Evolutionary conservation across 2,329 filamentous ascomycete genomes (phyloP), one percentile per base, ranked within the genome.

Genomic region (Clarireedia homoeocarpa): DNA sequence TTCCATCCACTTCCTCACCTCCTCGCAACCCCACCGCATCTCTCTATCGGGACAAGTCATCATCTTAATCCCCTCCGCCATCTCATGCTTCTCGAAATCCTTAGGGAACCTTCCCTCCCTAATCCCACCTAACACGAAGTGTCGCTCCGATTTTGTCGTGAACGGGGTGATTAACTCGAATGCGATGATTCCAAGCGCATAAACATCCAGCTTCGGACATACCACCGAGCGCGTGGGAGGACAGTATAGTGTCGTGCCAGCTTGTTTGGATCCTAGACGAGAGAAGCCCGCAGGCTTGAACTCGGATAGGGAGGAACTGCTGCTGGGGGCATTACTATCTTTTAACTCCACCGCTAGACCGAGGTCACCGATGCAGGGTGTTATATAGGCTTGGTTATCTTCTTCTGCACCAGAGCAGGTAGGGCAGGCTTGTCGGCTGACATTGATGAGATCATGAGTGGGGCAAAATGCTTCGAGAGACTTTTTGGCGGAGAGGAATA

Each of bases 361-460:
- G 63, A 88, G 87, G 64, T 88, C 84, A 2, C 84, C 84, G 53
- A 88, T 86, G 4, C 82, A 77, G 10, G 84, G 80, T 40, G 76
- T 78, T 34, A 82, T 70, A 57, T 77, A 78, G 14, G 74, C 63
- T 64, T 59, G 40, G 20, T 57, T 54, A 6, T 51, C 26, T n/a
- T 54, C 45, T 23, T 59, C 61, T 5, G 56, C 51, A 27, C 64
- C 64, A 7, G 65, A 61, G 57, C 81, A 86, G 1, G 72, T 62
- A 9, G 63, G 26, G 30, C 64, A 68, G 9, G 58, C 57, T 12
- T 30, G 24, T 30, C 26, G 26, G 1, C 72, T 70, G 1, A 78
- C 63, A 45, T 78, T 70, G n/a, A 77, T 71, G 20, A 72, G 75
- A 17, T 77, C 75, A 4, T 74, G 68, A 0, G 72, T 56, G 7